Evolutionary conservation across 2,329 filamentous ascomycete genomes (phyloP).

Genomic region (Acephala macrosclerotiorum): DNA sequence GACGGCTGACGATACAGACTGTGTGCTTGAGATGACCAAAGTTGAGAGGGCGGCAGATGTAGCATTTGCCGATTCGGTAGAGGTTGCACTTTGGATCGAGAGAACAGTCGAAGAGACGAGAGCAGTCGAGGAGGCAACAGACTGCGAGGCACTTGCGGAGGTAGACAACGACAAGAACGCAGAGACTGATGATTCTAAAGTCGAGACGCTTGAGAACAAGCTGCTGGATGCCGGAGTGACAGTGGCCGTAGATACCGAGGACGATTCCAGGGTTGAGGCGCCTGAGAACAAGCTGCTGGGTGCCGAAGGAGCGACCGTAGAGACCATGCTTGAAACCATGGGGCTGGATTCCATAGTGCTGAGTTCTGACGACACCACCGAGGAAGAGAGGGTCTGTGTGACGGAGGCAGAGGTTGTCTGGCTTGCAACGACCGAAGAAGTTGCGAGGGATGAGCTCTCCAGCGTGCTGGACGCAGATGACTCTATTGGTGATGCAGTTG

Average conservation of each 20-base stretch:
- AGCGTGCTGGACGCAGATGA: too few relatives aligned
- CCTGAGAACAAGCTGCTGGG: neutral
- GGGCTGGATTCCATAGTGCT: neutral
- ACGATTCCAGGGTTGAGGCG: neutral
- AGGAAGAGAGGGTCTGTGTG: neutral
- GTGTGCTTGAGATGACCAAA: neutral
- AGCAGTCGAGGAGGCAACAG: constrained; percentile 1
- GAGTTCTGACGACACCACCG: neutral
- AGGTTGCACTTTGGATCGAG: neutral
- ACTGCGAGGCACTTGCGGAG: neutral
- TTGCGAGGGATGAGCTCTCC: too few relatives aligned
- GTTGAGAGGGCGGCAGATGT: constrained; percentile 6
- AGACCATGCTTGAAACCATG: neutral
- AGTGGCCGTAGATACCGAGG: neutral
- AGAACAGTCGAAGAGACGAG: neutral
- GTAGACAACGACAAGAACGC: neutral
- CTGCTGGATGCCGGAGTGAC: neutral
- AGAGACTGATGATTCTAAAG: neutral
- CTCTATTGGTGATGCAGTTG: too few relatives aligned
- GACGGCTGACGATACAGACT: constrained; percentile 3
- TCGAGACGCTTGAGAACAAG: neutral
- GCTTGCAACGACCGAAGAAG: too few relatives aligned
- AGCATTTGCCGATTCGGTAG: constrained; percentile 4
- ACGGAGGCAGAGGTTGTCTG: too few relatives aligned
- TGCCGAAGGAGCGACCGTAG: neutral